Evolutionary conservation across 2,329 filamentous ascomycete species (phyloP).

Genomic region (Emergomyces africanus): DNA sequence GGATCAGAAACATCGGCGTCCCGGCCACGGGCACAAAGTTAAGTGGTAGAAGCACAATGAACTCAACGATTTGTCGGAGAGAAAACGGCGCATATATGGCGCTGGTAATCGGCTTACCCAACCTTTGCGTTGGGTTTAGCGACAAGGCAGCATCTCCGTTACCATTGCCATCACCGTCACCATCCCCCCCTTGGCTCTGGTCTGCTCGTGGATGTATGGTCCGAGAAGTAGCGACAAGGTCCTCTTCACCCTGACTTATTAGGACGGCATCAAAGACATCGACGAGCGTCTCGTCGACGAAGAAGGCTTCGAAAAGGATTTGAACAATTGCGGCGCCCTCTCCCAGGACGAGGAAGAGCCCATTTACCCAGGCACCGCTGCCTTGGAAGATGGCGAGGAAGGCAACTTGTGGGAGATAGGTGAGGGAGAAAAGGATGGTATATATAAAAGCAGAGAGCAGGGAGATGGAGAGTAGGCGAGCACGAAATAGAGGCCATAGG

Average conservation of each 20-base stretch:
- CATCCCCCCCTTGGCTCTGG: conserved; percentile 1
- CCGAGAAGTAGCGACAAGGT: conserved; percentile 54
- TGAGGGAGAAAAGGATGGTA: conserved; percentile 71
- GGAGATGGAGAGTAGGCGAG: conserved; percentile 66
- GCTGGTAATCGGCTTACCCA: conserved; percentile 66
- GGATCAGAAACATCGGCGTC: conserved; percentile 69
- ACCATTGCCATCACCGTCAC: not conserved
- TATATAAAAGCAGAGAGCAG: conserved; percentile 76
- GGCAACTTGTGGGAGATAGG: conserved; percentile 78
- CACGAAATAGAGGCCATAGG: conserved; percentile 67
- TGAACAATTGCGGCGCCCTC: conserved; percentile 51
- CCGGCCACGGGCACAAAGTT: conserved; percentile 80
- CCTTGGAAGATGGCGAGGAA: conserved; percentile 86
- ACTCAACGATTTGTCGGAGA: conserved; percentile 77
- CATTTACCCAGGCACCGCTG: conserved; percentile 76
- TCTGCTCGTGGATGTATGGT: conserved; percentile 54
- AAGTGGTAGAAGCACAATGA: conserved; percentile 64
- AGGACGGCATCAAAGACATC: conserved; percentile 79
- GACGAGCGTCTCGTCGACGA: conserved; percentile 65
- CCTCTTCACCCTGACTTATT: conserved; percentile 54
- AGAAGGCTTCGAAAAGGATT: conserved; percentile 64
- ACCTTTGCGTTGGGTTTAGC: conserved; percentile 57
- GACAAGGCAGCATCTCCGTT: not conserved
- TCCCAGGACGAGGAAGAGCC: conserved; percentile 66
- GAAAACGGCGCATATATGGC: conserved; percentile 83